Conservation (phyloP, 2,329 filamentous ascomycete species). For the Tolypocladium tropicale region DNA sequence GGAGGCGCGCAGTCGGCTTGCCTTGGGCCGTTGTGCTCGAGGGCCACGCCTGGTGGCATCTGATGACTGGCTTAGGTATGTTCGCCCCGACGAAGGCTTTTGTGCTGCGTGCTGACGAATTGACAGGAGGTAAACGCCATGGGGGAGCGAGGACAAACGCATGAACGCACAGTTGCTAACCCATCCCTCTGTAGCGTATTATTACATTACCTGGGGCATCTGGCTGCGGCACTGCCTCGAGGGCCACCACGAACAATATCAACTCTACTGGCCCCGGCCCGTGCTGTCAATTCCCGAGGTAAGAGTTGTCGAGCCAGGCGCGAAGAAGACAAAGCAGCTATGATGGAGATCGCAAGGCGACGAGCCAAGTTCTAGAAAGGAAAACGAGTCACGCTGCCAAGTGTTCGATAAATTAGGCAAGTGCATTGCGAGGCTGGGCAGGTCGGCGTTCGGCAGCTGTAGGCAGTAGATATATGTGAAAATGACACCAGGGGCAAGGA, state of each 20-base stretch:
- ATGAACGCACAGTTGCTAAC: slow-evolving; percentile 1
- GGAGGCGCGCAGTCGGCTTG: slow-evolving; percentile 58
- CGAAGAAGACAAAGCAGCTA: slow-evolving; percentile 12
- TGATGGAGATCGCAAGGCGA: too few species aligned
- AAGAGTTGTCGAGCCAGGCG: slow-evolving; percentile 16
- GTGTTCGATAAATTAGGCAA: too few species aligned
- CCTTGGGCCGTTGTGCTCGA: slow-evolving; percentile 70
- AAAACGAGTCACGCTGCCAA: too few species aligned
- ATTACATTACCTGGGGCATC: slow-evolving; percentile 75
- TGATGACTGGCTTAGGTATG: slow-evolving; percentile 66
- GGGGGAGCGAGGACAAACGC: background rate
- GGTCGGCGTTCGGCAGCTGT: background rate
- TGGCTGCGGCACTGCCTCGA: slow-evolving; percentile 73
- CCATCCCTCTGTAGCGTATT: slow-evolving; percentile 47
- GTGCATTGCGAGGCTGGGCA: background rate
- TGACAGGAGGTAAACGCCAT: background rate
- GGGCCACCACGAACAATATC: slow-evolving; percentile 59
- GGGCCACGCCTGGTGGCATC: slow-evolving; percentile 54
- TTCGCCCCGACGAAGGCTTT: slow-evolving; percentile 2
- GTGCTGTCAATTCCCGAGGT: slow-evolving; percentile 43
- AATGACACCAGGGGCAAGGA: too few species aligned
- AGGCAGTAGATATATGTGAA: background rate
- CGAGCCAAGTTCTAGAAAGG: too few species aligned
- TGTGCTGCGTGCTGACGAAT: background rate
- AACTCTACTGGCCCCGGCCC: slow-evolving; percentile 56